Evolutionary conservation across 202 grass and related monocot genomes (phyloP), one percentile per base, ranked within the genome.

Genomic region (Schoenoplectus tabernaemontani): DNA sequence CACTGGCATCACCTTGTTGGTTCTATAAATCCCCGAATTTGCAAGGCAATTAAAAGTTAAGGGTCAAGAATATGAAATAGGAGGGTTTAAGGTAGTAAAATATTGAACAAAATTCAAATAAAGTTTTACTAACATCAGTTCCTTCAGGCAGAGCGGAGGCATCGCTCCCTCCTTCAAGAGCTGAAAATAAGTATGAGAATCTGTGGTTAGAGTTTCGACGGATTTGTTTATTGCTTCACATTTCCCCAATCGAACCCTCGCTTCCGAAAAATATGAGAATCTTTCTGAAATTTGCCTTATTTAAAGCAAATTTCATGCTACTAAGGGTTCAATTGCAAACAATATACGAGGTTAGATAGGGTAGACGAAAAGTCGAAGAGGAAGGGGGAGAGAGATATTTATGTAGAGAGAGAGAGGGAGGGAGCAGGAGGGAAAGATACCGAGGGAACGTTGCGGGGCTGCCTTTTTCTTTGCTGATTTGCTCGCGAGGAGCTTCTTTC

Each of bases 401-500:
- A n/a, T n/a, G n/a, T n/a, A n/a, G n/a, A n/a, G n/a, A n/a, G n/a
- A n/a, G n/a, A n/a, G n/a, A n/a, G n/a, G n/a, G n/a, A n/a, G n/a
- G n/a, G n/a, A n/a, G n/a, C n/a, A n/a, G 20, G 72, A 53, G 51
- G 16, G 56, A 24, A 78, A 77, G 56, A 76, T 78, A 63, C 33
- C 60, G 54, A 60, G 82, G 11, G 77, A 66, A n/a, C 59, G 61
- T 33, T 59, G 66, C 79, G 56, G 81, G 44, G 1, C 28, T 32
- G 4, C 20, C 30, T 37, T 12, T 10, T 9, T 2, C 34, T 3
- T 30, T 0, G 7, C 0, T 15, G 28, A 57, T 76, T 42, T 87
- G 78, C 12, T 59, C 57, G 89, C 59, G 63, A 63, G 4, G 71
- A 89, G 93, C 82, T 97, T 97, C 39, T 83, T 87, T 33, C 93